Base-by-base conservation (phyloP, 352 stramenopile genomes). In the Phytophthora vignae region DNA sequence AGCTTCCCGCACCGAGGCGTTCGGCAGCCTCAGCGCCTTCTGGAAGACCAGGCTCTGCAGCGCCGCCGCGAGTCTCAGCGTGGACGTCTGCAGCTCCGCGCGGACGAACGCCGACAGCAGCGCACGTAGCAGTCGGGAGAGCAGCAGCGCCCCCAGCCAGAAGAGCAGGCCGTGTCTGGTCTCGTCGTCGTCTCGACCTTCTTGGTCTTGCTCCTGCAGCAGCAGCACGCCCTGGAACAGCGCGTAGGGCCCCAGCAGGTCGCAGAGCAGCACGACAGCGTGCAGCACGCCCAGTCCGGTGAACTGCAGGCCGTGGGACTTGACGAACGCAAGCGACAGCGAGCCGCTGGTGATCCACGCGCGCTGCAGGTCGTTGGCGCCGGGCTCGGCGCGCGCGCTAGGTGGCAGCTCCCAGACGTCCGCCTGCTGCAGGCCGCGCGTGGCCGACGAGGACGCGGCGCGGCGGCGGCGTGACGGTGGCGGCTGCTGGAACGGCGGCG, bases 21-120 rank as follows among this genome's bases (percentile, higher is more conserved):
- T 71, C 15, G 73, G 76, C 11, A 94, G 75, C 0, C 84, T 74
- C 52, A 93, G 66, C 25, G 85, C 79, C 67, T 94, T 93, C 67
- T 91, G 86, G 67, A 93, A 90, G 2, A 95, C 77, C 49, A 92
- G 67, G 69, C 82, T 90, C 77, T 93, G 86, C 60, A 95, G 73
- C 44, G 81, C 85, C 57, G 81, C 76, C 17, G 85, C 84, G 52
- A 94, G 86, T 59, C 79, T 77, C 65, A 94, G 59, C 57, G 83
- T 87, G 31, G 82, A 78, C 22, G 88, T 77, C 72, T 92, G 82
- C 36, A 87, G 84, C 72, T 93, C 85, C 1, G 74, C 54, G 55
- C 85, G 84, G 21, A 88, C 86, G 72, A 88, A 90, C 10, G 77
- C 71, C 25, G 88, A 88, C 22, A 93, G 69, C 31, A 94, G 72